A percentile compares a stretch with the other conserved stretches of the same genome.
These are phyloP conservation scores for Paraphaeosphaeria minitans DNA, from an alignment of 2,329 filamentous ascomycete genomes.

Conservation along the genomic window DNA sequence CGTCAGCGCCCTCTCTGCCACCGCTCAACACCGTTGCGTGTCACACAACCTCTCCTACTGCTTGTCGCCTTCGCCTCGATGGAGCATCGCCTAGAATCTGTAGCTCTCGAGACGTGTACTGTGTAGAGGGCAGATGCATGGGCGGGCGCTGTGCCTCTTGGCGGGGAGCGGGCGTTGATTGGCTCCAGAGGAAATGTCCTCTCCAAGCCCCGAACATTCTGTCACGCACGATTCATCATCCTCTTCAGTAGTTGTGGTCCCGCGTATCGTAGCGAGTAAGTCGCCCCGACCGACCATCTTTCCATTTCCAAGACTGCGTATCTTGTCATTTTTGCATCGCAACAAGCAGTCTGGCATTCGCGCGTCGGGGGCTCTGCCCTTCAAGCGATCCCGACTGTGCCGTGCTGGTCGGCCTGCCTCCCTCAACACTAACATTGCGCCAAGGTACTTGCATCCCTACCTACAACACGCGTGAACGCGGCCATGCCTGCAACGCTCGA, in stretches of 20 bases:
- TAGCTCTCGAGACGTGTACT: no score
- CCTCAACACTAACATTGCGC: conserved; percentile 1
- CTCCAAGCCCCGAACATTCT: background rate
- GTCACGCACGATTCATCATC: background rate
- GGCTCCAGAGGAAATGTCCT: background rate
- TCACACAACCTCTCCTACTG: no score
- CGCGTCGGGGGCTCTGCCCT: background rate
- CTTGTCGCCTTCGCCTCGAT: no score
- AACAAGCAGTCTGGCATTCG: background rate
- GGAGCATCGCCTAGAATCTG: no score
- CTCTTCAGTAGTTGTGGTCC: conserved; percentile 11
- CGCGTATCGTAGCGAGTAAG: conserved; percentile 6
- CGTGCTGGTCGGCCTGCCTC: background rate
- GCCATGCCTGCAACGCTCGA: conserved; percentile 80
- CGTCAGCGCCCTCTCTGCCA: no score
- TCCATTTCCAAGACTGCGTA: background rate
- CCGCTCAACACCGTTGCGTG: no score
- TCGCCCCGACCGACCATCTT: background rate
- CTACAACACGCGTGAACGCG: conserved; percentile 13
- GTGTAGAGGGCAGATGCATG: background rate
- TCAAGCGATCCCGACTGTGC: background rate
- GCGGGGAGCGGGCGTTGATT: background rate
- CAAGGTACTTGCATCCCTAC: conserved; percentile 5
- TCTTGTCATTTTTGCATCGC: background rate
- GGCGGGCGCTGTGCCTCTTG: background rate